Base-by-base conservation (phyloP, 208 protist species). In the Leishmania tropica region DNA sequence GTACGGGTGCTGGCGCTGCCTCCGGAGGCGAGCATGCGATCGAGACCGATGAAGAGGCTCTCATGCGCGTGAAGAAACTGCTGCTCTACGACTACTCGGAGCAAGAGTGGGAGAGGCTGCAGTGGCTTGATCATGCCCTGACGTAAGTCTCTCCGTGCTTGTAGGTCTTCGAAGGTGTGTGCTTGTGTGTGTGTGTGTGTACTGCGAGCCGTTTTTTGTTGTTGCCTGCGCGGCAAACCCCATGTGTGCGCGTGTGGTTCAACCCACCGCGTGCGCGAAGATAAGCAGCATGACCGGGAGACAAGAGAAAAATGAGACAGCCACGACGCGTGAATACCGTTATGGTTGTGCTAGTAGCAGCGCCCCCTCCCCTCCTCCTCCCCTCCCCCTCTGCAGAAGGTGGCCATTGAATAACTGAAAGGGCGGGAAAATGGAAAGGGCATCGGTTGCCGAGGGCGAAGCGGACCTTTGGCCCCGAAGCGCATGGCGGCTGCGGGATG, bases 61-160 rank as follows among this genome's bases (percentile, higher is more conserved):
- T 81, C 19, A 62, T 78, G 79, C 75, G 77, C 15, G n/a, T 84
- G 40, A 40, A 86, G 24, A 72, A 88, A 75, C 77, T 93, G 42
- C 83, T 93, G 67, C 80, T 90, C n/a, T 70, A 84, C 65, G 91
- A 88, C 31, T 94, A 94, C 76, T 83, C 86, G 28, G 73, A 84
- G 5, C 86, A 86, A 28, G 91, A 96, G 81, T 96, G 91, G 91
- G 70, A 87, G 35, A 35, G 79, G 53, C 78, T 96, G 65, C 72
- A 79, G 68, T 78, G 86, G 75, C 53, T 93, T 19, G 87, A 79
- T 2, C 51, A 40, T 35, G 45, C 58, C 6, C 75, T 76, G 53
- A 81, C 81, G 74, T 81, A 45, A 64, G 67, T 8, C 54, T 64
- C 10, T 76, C 73, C 31, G 70, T 51, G 45, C 70, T 21, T 11